These are phyloP conservation scores for Streptanthus diversifolius DNA, from an alignment of 345 rosid species.

Conservation along the genomic window DNA sequence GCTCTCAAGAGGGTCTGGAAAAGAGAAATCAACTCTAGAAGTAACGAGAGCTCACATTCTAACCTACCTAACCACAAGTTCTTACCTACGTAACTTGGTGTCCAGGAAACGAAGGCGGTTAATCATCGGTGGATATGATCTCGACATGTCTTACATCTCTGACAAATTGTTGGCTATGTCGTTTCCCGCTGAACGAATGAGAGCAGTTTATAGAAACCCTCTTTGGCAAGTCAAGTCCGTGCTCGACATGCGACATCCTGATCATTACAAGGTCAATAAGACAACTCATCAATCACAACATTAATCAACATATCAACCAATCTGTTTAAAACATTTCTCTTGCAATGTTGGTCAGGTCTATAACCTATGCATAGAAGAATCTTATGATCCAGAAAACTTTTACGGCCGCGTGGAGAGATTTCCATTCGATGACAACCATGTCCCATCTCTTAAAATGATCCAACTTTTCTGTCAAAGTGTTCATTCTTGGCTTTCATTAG, in stretches of 20 bases:
- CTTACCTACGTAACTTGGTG: slow-evolving; percentile 70
- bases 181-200: slow-evolving; percentile 84
- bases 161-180: slow-evolving; percentile 80
- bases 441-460: slow-evolving; percentile 73
- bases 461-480: slow-evolving; percentile 80
- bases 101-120: slow-evolving; percentile 80
- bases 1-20: slow-evolving; percentile 44
- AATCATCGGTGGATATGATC: slow-evolving; percentile 81
- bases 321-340: too few species aligned
- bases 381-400: slow-evolving; percentile 67
- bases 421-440: slow-evolving; percentile 93
- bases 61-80: slow-evolving; percentile 50
- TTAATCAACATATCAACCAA: background rate
- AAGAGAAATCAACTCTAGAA: slow-evolving; percentile 23
- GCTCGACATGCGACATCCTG: slow-evolving; percentile 73
- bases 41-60: slow-evolving; percentile 41
- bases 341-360: slow-evolving; percentile 44
- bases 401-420: slow-evolving; percentile 74
- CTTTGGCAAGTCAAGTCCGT: slow-evolving; percentile 96
- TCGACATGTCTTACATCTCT: slow-evolving; percentile 91
- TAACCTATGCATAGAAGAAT: slow-evolving; percentile 83
- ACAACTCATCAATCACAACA: background rate
- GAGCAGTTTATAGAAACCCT: slow-evolving; percentile 85
- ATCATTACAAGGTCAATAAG: slow-evolving; percentile 67
- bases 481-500: slow-evolving; percentile 67